A percentile compares a stretch with the other conserved stretches of the same genome.
phyloP scores from a whole-genome alignment of 2,329 filamentous ascomycete species.

The Aspergillus sp. region DNA sequence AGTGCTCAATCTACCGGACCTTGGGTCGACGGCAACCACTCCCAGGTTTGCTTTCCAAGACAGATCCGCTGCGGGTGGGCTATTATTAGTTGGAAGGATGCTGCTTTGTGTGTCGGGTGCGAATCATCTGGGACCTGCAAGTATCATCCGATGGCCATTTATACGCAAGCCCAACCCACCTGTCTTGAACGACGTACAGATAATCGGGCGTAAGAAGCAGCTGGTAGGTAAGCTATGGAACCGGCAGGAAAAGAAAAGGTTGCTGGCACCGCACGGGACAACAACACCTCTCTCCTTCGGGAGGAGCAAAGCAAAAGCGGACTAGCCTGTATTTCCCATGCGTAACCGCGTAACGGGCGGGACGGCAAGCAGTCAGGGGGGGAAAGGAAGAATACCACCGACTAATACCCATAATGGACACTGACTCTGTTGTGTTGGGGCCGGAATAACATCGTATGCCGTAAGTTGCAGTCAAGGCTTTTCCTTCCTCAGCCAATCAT shows the following conservation, averaged over 20 bases:
- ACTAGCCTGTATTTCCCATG: background rate
- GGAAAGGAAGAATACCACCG: background rate
- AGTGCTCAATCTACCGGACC: background rate
- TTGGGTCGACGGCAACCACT: background rate
- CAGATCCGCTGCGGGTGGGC: background rate
- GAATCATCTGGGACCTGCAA: background rate
- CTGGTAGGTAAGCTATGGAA: background rate
- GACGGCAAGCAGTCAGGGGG: background rate
- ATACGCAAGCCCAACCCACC: background rate
- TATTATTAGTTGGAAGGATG: background rate
- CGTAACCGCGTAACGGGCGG: constrained; percentile 3
- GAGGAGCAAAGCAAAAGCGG: background rate
- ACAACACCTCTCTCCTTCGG: background rate
- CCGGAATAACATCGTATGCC: constrained; percentile 1
- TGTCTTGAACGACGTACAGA: background rate
- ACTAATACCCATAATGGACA: too few species aligned
- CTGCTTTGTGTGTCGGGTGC: background rate
- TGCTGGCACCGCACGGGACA: background rate
- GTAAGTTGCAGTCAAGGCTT: background rate
- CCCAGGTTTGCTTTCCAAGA: constrained; percentile 6
- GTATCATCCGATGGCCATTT: background rate
- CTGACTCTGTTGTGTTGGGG: background rate
- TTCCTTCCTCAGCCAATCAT: background rate
- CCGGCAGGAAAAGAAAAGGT: background rate
- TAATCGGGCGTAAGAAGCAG: background rate